Conservation (phyloP, 352 stramenopile genomes). For the Phytophthora citrophthora region DNA sequence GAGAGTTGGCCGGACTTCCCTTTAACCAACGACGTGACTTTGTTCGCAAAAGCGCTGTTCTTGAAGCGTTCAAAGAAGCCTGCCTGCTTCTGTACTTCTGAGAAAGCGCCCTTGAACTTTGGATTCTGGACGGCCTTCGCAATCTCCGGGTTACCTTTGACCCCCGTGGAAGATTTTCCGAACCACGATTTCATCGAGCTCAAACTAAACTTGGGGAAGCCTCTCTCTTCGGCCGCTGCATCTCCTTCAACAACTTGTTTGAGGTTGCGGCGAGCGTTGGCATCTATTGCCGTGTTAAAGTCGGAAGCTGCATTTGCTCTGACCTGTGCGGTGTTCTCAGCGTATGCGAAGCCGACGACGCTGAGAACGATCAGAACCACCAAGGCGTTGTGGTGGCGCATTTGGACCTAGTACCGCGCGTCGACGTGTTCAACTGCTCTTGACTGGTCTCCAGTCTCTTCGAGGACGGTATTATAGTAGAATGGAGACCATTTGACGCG, state of each 20-base stretch:
- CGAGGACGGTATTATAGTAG: no score
- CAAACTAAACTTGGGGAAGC: neutral
- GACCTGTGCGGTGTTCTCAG: neutral
- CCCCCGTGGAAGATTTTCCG: neutral
- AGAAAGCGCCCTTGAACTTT: neutral
- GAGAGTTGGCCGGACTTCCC: neutral
- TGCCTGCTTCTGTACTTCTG: neutral
- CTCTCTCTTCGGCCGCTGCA: conserved; percentile 2
- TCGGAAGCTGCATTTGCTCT: neutral
- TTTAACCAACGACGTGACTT: neutral
- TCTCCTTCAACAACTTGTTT: neutral
- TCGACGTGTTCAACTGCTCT: neutral
- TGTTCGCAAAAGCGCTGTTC: neutral
- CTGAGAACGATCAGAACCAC: neutral
- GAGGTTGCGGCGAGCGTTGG: neutral
- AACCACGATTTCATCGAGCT: neutral
- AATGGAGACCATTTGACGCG: neutral
- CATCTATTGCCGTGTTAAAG: neutral
- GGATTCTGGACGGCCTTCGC: neutral
- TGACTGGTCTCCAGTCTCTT: no score
- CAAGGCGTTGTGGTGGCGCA: neutral
- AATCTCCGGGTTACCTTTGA: neutral
- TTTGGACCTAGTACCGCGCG: neutral
- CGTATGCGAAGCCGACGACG: neutral
- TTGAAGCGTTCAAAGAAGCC: neutral